These are phyloP conservation scores for Ustilago cynodontis DNA, from an alignment of 1,284 basidiomycete genomes.

Conservation along the genomic window DNA sequence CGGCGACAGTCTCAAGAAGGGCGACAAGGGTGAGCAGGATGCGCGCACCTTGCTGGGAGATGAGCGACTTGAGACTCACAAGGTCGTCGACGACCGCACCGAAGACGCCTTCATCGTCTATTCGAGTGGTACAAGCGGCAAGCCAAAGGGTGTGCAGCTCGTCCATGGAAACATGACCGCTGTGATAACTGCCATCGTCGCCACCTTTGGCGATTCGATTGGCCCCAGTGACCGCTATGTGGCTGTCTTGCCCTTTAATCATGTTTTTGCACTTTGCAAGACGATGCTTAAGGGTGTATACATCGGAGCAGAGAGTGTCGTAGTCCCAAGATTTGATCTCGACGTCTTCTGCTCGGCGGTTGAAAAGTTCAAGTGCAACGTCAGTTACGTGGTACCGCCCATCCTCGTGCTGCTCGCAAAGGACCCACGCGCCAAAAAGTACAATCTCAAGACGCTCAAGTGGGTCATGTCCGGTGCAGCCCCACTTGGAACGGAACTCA, in stretches of 20 bases:
- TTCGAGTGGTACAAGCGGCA: constrained; percentile 66
- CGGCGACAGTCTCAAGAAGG: constrained; percentile 51
- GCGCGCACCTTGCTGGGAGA: constrained; percentile 48
- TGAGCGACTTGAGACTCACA: constrained; percentile 43
- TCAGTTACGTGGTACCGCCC: constrained; percentile 82
- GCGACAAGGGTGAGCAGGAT: constrained; percentile 53
- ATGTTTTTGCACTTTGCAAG: constrained; percentile 72
- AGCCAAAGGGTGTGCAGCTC: constrained; percentile 67
- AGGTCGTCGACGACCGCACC: constrained; percentile 45
- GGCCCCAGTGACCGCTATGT: constrained; percentile 43
- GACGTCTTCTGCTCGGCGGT: constrained; percentile 78
- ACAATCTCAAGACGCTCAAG: constrained; percentile 77
- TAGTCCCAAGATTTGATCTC: constrained; percentile 82
- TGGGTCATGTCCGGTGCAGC: constrained; percentile 83
- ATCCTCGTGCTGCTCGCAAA: constrained; percentile 81
- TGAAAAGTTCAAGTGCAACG: constrained; percentile 77
- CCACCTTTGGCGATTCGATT: constrained; percentile 44
- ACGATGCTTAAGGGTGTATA: constrained; percentile 77
- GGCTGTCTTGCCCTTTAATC: constrained; percentile 60
- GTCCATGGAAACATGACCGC: constrained; percentile 63
- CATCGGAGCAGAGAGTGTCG: constrained; percentile 76
- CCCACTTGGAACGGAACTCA: constrained; percentile 78
- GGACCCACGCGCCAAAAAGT: constrained; percentile 80
- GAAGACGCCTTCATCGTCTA: constrained; percentile 61
- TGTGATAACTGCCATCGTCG: constrained; percentile 48